Base-by-base conservation (phyloP, 345 rosid species). In the Tarenaya hassleriana region DNA sequence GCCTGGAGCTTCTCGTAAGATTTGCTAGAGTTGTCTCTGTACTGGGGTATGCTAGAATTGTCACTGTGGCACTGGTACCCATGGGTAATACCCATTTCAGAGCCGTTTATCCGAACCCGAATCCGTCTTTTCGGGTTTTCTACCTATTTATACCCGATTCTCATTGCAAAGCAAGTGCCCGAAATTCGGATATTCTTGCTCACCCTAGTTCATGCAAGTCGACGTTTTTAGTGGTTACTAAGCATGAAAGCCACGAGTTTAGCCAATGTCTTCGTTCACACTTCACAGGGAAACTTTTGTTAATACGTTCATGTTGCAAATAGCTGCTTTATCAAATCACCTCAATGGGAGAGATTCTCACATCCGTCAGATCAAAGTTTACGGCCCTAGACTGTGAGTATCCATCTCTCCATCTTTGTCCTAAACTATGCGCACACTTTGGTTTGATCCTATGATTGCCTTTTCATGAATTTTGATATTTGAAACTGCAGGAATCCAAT, bases 341-440 rank as follows among this genome's bases (percentile, higher is more conserved):
- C 29, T 24, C 29, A 24, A 24, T 2, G 2, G 2, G 2, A 24
- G 7, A 88, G 85, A 89, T 69, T 82, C 95, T 50, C 97, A 85
- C 68, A 65, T 85, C 18, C 87, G 87, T 35, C 97, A 89, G 73
- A 89, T 89, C 82, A 89, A 83, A 81, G 81, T 88, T 61, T 85
- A 85, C 32, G 92, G 89, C 20, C 92, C 97, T 66, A 76, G 76
- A 65, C 83, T 66, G 88, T 82, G 50, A 12, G 85, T 71, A 20
- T 11, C 31, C 5, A 13, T 11, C 19, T 4, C 47, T 19, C 4
- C 50, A 20, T 41, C 32, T 18, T 48, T 19, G n/a, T 21, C 39
- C 41, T 37, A 6, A 18, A 15, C 29, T 50, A 4, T 42, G 7
- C 13, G 32, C 21, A 44, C 34, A 12, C 38, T 10, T 52, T 46